These are phyloP conservation scores for Aspergillus alliaceus DNA, from an alignment of 2,329 filamentous ascomycete genomes.

Conservation along the genomic window DNA sequence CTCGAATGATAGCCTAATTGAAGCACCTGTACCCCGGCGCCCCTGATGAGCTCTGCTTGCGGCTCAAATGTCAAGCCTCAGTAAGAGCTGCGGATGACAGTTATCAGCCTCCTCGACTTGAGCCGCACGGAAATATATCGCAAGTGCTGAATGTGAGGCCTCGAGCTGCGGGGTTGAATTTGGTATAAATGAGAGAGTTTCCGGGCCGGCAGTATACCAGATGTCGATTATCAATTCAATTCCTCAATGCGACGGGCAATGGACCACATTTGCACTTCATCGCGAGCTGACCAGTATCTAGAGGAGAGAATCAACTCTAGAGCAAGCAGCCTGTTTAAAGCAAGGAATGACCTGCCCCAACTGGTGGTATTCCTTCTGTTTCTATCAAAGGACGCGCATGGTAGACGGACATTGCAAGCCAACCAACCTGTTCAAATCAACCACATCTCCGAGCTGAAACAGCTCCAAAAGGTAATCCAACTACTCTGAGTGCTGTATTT, in stretches of 20 bases:
- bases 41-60: not conserved
- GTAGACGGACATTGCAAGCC: not conserved
- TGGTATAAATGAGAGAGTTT: not conserved
- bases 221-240: not conserved
- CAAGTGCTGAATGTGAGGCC: not conserved
- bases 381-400: not conserved
- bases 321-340: constrained; percentile 1
- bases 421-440: not conserved
- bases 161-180: not conserved
- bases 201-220: not conserved
- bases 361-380: not conserved
- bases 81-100: not conserved
- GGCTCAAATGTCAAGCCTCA: not conserved
- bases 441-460: not conserved
- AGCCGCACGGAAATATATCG: not conserved
- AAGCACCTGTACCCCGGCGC: too few species aligned
- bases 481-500: not conserved
- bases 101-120: not conserved
- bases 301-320: not conserved
- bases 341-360: not conserved
- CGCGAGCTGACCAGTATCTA: not conserved
- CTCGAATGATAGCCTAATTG: not conserved
- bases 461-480: not conserved
- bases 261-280: not conserved
- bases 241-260: not conserved